Evolutionary conservation across 2,329 filamentous ascomycete species (phyloP).

Genomic region (Tolypocladium pustulatum): DNA sequence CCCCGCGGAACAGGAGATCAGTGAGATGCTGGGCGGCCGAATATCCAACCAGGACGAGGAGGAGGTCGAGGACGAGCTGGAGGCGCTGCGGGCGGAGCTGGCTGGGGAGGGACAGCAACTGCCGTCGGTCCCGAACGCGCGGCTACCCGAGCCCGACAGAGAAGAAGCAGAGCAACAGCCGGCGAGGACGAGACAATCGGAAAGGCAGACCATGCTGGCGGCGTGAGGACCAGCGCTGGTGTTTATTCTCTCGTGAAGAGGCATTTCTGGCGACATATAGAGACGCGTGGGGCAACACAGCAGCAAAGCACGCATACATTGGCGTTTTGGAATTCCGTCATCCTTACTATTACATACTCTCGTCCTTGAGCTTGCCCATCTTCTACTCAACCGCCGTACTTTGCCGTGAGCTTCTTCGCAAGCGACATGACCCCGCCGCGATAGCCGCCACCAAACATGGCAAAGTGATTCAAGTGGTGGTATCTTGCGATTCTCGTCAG

Average conservation of each 20-base stretch:
- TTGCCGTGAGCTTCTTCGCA: conserved; percentile 62
- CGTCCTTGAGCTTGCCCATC: not conserved
- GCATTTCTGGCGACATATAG: not conserved
- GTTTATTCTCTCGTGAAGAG: not conserved
- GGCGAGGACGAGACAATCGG: conserved; percentile 13
- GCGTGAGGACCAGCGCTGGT: conserved; percentile 7
- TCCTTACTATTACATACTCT: conserved; percentile 1
- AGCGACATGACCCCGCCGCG: conserved; percentile 65
- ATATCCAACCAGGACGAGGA: conserved; percentile 95
- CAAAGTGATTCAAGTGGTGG: conserved; percentile 83
- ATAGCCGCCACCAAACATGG: conserved; percentile 76
- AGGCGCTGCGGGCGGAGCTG: conserved; percentile 53
- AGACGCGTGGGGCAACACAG: conserved; percentile 3
- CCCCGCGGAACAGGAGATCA: conserved; percentile 59
- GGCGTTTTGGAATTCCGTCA: conserved; percentile 12
- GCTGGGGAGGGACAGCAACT: conserved; percentile 12
- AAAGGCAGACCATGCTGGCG: conserved; percentile 31
- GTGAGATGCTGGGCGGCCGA: conserved; percentile 75
- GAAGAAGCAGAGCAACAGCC: conserved; percentile 5
- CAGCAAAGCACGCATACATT: conserved; percentile 7
- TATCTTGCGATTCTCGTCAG: conserved; percentile 46
- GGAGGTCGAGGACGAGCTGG: conserved; percentile 92
- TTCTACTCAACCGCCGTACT: conserved; percentile 44
- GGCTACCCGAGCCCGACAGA: conserved; percentile 17
- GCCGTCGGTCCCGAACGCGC: conserved; percentile 21